Evolutionary conservation across 2,329 filamentous ascomycete species (phyloP), one percentile per base, ranked within the genome.

Genomic region (Ciborinia camelliae): DNA sequence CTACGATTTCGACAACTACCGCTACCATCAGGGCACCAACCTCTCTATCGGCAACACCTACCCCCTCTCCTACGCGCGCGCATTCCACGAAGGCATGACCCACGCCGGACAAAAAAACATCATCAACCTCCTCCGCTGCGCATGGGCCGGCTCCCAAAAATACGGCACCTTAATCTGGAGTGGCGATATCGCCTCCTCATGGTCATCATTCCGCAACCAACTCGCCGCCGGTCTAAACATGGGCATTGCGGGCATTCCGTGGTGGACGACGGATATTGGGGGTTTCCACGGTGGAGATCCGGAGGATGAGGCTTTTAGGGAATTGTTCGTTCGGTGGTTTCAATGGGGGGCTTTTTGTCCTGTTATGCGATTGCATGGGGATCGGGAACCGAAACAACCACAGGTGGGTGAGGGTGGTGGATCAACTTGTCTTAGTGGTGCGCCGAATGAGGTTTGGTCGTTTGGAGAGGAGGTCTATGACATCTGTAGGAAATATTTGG

Each of bases 251-350:
- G 87, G 87, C 0, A 79, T 89, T 12, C 81, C 85, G 0, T 89
- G 86, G 86, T 90, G 85, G 85, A 90, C 87, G 0, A 90, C 86
- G 0, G 87, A 90, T 69, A 89, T 90, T 61, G 87, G 87, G 1
- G 87, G 87, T 0, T 90, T 90, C 71, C 86, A 89, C 70, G 86
- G 86, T 6, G 87, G 87, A 0, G 79, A 86, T 66, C 84, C 86
- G 0, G 73, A 77, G 0, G 81, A 87, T 54, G 75, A 77, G 1
- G 77, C 70, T 0, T 90, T 89, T 74, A 79, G 85, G 9, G 87
- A 90, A 71, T 75, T 90, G 0, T 85, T 89, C 65, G 82, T 86
- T 1, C 77, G 87, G 2, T 90, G 87, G 87, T 90, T 90, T 73
- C 86, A 89, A 70, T 90, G 86, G 85, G 86, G 83, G 0, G 77